These are phyloP conservation scores for Solanum chacoense DNA, from an alignment of 305 asterid species.

Conservation along the genomic window DNA sequence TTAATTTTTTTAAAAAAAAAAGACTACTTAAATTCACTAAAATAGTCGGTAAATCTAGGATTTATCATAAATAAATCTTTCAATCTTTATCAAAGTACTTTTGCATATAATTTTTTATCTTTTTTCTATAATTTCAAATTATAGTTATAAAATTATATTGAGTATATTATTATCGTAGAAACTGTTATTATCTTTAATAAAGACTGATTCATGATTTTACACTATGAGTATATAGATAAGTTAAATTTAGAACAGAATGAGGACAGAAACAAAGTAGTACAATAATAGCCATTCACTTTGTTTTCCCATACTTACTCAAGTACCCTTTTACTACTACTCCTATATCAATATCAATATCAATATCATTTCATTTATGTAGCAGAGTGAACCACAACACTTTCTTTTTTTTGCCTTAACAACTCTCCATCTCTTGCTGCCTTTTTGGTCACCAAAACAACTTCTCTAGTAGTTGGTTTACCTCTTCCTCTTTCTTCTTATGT, in stretches of 20 bases:
- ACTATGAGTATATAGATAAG: neutral
- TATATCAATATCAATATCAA: neutral
- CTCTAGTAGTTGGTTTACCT: slow-evolving; percentile 40
- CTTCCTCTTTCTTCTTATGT: slow-evolving; percentile 24
- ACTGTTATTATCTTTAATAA: neutral
- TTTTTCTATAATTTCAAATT: no score
- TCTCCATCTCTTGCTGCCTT: slow-evolving; percentile 13
- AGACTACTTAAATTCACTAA: no score
- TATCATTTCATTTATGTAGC: neutral
- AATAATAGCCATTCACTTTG: slow-evolving; percentile 11
- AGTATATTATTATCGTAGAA: neutral
- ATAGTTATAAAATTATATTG: neutral
- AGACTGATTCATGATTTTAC: neutral
- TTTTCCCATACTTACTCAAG: slow-evolving; percentile 17
- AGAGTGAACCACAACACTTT: neutral
- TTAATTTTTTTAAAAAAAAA: no score
- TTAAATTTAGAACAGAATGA: neutral
- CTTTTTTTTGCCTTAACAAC: neutral
- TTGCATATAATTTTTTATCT: no score
- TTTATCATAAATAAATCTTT: no score
- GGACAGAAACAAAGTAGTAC: slow-evolving; percentile 8
- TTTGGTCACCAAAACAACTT: slow-evolving; percentile 64
- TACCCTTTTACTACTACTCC: neutral
- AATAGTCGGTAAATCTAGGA: neutral
- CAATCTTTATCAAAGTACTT: no score